These are phyloP conservation scores for Astrothelium macrocarpum DNA, from an alignment of 495 filamentous ascomycete species.

Conservation along the genomic window DNA sequence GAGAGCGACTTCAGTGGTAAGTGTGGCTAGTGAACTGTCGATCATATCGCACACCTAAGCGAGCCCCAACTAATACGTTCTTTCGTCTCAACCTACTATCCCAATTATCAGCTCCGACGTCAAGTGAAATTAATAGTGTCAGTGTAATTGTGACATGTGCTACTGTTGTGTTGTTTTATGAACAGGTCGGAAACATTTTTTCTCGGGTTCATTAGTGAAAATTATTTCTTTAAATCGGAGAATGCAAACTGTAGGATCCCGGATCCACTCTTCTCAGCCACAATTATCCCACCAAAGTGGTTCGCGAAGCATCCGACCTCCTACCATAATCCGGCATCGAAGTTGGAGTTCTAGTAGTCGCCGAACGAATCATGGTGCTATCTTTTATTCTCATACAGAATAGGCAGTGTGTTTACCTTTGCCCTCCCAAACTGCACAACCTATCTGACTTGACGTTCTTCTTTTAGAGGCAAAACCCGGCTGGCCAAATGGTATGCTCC, in stretches of 20 bases:
- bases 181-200: no score
- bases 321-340: not conserved
- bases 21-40: not conserved
- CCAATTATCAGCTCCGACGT: no score
- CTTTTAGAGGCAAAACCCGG: slow-evolving; percentile 84
- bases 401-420: slow-evolving; percentile 67
- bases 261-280: not conserved
- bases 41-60: not conserved
- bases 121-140: no score
- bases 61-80: not conserved
- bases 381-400: slow-evolving; percentile 97
- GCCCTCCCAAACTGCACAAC: no score
- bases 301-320: not conserved
- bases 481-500: slow-evolving; percentile 98
- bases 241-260: no score
- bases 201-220: no score
- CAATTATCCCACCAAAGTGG: not conserved
- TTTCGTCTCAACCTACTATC: not conserved
- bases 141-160: no score
- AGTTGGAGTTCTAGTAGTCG: not conserved
- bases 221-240: no score
- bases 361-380: slow-evolving; percentile 53
- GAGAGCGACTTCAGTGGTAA: not conserved
- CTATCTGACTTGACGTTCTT: not conserved
- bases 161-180: no score